Evolutionary conservation across 192 early-diverging fungal genomes (phyloP), one percentile per base, ranked within the genome.

Genomic region (Chytriomyces hyalinus): DNA sequence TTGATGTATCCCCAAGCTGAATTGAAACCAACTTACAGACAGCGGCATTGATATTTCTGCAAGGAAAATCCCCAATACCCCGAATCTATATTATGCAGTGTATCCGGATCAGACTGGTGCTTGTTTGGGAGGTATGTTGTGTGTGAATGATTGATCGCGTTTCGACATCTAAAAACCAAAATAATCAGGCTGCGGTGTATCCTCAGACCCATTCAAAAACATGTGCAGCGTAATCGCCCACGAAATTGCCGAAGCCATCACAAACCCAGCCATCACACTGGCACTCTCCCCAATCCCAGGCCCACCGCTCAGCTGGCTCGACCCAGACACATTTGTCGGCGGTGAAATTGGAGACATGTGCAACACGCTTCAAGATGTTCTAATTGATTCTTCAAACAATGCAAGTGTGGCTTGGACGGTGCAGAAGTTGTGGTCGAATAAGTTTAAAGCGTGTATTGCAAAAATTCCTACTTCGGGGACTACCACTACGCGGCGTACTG

Each of bases 221-320:
- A 82, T 64, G 64, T 83, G 20, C 80, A 80, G 64, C n/a, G 79
- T 83, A n/a, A 17, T 70, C 15, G 64, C 76, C 24, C 81, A 83
- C 76, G 81, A 83, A 70, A 72, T 83, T 13, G 53, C 71, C 49
- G 81, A 83, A 64, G 47, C 61, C 9, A 66, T 75, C 6, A 61
- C 64, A 53, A 62, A 75, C 43, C 69, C 28, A 57, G 53, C 28
- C 28, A 67, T 43, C 68, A 17, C 15, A 48, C 26, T 78, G 11
- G 26, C 8, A 24, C 43, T 44, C 15, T 22, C 24, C 63, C 17
- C 45, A 57, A 5, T 26, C 45, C 10, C 17, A n/a, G 17, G 8
- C 62, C 3, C 69, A 50, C 61, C 66, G 46, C 36, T 77, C 7
- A 49, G 68, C 20, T 79, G 70, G 70, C 74, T 48, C 66, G 60